Evolutionary conservation across 2,329 filamentous ascomycete genomes (phyloP), one percentile per base, ranked within the genome.

Genomic region (Teratosphaeriaceae sp.): DNA sequence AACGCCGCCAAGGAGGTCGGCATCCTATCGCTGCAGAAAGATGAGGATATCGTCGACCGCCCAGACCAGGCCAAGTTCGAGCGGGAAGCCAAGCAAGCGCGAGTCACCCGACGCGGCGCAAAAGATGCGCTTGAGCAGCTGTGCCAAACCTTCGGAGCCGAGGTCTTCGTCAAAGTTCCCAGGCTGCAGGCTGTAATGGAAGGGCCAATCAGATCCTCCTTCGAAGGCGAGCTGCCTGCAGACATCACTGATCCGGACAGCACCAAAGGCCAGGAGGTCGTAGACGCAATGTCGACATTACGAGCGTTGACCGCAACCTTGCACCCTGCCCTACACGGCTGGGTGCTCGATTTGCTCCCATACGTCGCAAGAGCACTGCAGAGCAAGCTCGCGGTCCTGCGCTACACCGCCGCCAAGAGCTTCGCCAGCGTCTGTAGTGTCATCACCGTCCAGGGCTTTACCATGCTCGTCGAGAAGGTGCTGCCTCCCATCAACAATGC

Each of bases 401-500:
- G 92, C 29, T 98, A 98, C 65, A 92, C 90, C 67, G 92, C 92
- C 19, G 92, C 92, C 0, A 98, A 98, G 64, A 97, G 92, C 61
- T 80, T 98, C 62, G 94, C 92, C 7, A 98, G 92, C 1, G 84
- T 97, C 34, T 98, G 94, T 73, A 98, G 90, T 61, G 85, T 97
- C 52, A 94, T 98, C 54, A 87, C 88, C 0, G 84, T 97, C 4
- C 83, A 94, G 50, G 92, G 88, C 40, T 96, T 98, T 82, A 98
- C 90, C 0, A 88, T 90, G 61, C 72, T 98, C 18, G 92, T 98
- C 1, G 87, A 97, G 63, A 85, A 88, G 59, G 88, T 98, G 8
- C 66, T 98, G 34, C 92, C 92, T 5, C 86, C 86, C 2, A 94
- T 97, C 65, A 92, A 76, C 69, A 96, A 96, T 56, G 84, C 88